Evolutionary conservation across 208 protist genomes (phyloP).

Genomic region (Wallacemonas collosoma): DNA sequence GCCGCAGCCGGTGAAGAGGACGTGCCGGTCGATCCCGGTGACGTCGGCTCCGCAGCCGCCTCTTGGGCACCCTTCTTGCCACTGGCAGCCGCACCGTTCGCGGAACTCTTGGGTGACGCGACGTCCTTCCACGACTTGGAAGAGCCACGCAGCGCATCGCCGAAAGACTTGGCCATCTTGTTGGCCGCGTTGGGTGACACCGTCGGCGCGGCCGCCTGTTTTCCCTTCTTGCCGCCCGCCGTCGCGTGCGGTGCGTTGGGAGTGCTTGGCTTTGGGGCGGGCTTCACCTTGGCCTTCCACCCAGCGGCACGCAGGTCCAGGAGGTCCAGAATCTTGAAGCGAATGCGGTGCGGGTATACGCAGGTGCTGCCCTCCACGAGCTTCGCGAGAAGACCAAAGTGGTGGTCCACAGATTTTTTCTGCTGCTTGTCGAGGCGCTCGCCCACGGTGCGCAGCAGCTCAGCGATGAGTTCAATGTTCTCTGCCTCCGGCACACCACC

Average conservation of each 20-base stretch:
- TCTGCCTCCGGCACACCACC: constrained; percentile 55
- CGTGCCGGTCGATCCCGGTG: not conserved
- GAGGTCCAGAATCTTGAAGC: constrained; percentile 89
- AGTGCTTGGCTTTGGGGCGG: constrained; percentile 20
- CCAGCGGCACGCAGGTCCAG: constrained; percentile 69
- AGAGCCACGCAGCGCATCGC: constrained; percentile 8
- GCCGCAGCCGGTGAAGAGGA: constrained; percentile 7
- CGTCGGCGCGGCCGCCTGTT: not conserved
- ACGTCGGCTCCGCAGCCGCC: constrained; percentile 18
- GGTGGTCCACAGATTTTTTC: constrained; percentile 46
- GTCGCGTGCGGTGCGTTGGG: not conserved
- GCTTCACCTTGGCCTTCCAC: constrained; percentile 49
- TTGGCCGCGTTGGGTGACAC: constrained; percentile 7
- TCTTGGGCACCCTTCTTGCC: constrained; percentile 26
- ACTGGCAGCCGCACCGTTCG: constrained; percentile 6
- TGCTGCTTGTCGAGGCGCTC: constrained; percentile 64
- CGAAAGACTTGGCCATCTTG: constrained; percentile 21
- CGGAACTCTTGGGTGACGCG: constrained; percentile 7
- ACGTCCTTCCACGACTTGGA: constrained; percentile 23
- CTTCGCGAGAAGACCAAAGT: constrained; percentile 57
- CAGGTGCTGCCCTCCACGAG: constrained; percentile 48
- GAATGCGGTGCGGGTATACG: constrained; percentile 77
- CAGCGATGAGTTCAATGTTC: constrained; percentile 82
- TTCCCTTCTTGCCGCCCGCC: not conserved
- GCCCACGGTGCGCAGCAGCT: constrained; percentile 76